A percentile compares a stretch with the other conserved stretches of the same genome.
phyloP scores from a whole-genome alignment of 768 basidiomycete species.

The Lactarius vividus region DNA sequence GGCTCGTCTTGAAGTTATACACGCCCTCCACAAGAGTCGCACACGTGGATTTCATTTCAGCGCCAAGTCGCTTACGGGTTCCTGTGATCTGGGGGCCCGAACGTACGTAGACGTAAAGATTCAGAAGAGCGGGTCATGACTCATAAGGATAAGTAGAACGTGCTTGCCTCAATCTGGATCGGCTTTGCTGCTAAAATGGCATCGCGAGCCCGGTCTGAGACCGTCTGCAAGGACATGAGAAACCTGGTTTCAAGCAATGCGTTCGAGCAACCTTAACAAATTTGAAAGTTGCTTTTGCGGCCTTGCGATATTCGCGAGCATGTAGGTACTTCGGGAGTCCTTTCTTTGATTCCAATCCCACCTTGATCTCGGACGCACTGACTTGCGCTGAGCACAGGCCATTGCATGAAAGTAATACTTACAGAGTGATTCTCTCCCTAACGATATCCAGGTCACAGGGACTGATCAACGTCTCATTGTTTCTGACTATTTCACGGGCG shows the following conservation, averaged over 20 bases:
- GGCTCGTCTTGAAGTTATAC: constrained; percentile 6
- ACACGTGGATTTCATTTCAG: too few relatives aligned
- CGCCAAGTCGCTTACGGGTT: too few relatives aligned
- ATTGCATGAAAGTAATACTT: neutral
- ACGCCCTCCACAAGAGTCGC: constrained; percentile 1
- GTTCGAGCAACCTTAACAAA: constrained; percentile 3
- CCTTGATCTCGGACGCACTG: constrained; percentile 6
- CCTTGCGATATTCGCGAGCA: constrained; percentile 9
- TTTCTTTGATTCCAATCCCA: constrained; percentile 3
- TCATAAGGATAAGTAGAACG: too few relatives aligned
- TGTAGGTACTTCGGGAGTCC: constrained; percentile 7
- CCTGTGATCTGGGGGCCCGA: too few relatives aligned
- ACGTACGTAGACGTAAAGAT: too few relatives aligned
- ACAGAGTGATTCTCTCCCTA: constrained; percentile 6
- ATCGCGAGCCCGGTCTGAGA: neutral
- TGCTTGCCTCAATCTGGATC: too few relatives aligned
- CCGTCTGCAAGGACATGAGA: constrained; percentile 9
- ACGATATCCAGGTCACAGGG: neutral
- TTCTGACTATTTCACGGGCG: constrained; percentile 3
- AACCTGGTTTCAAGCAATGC: neutral
- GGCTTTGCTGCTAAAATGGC: too few relatives aligned
- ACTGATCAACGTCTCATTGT: neutral
- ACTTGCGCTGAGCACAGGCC: neutral
- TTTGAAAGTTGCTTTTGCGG: neutral
- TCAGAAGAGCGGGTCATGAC: too few relatives aligned